A percentile compares a stretch with the other conserved stretches of the same genome.
These are phyloP conservation scores for Arthrobotrys conoides DNA, from an alignment of 2,329 filamentous ascomycete species.

Conservation along the genomic window DNA sequence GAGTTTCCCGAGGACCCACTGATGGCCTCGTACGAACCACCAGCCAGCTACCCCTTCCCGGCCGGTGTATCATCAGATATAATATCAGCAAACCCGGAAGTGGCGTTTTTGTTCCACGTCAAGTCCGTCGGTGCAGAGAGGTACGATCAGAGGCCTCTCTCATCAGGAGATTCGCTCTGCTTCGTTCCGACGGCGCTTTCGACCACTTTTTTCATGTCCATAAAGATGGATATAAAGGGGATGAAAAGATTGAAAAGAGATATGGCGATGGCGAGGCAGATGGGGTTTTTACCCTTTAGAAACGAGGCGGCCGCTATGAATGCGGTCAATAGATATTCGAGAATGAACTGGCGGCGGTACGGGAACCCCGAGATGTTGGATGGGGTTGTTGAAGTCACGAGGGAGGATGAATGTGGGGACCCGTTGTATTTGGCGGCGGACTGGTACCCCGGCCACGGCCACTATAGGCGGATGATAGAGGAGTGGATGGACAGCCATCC, in stretches of 20 bases:
- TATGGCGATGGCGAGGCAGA: constrained; percentile 31
- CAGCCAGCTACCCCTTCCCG: constrained; percentile 9
- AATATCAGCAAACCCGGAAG: constrained; percentile 19
- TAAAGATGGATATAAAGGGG: not conserved
- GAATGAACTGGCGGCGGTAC: not conserved
- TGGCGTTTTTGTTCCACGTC: constrained; percentile 35
- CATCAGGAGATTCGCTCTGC: not conserved
- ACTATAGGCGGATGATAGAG: constrained; percentile 19
- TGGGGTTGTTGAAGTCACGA: not conserved
- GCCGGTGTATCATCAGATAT: not conserved
- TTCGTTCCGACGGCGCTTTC: not conserved
- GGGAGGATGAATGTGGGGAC: not conserved
- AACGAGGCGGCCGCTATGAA: not conserved
- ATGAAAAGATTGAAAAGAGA: constrained; percentile 16
- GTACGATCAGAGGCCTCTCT: not conserved
- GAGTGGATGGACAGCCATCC: constrained; percentile 17
- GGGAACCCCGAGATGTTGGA: not conserved
- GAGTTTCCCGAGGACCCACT: constrained; percentile 6
- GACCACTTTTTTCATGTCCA: constrained; percentile 15
- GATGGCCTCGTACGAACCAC: not conserved
- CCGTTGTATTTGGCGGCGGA: not conserved
- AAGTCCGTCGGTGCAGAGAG: constrained; percentile 6
- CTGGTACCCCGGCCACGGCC: constrained; percentile 39
- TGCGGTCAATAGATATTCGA: constrained; percentile 14
- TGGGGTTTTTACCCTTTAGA: constrained; percentile 37